phyloP scores from a whole-genome alignment of 345 rosid genomes.

The Salix brachista region DNA sequence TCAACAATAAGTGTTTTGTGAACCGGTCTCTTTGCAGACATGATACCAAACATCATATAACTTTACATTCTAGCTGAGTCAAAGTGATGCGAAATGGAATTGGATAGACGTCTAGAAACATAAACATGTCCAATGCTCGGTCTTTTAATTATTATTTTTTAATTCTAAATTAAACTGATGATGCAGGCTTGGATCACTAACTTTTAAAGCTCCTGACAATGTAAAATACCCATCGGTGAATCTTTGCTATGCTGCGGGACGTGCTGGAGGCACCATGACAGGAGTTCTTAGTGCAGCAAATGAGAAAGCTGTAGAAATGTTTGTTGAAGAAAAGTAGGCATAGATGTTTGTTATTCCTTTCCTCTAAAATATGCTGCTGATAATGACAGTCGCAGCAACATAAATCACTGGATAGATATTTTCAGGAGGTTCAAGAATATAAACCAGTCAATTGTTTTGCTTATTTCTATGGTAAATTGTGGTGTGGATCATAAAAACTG shows the following conservation, averaged over 20 bases:
- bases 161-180: conserved; percentile 3
- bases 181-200: conserved; percentile 81
- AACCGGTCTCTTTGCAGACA: neutral
- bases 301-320: conserved; percentile 81
- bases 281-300: conserved; percentile 99
- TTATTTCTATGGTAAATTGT: neutral
- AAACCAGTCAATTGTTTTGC: neutral
- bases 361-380: neutral
- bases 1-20: neutral
- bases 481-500: neutral
- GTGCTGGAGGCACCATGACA: conserved; percentile 99
- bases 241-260: conserved; percentile 92
- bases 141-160: neutral
- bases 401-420: neutral
- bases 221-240: conserved; percentile 92
- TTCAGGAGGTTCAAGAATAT: neutral
- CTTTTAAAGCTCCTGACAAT: conserved; percentile 82
- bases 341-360: neutral
- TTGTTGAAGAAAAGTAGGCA: conserved; percentile 73
- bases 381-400: neutral
- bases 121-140: neutral
- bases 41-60: neutral
- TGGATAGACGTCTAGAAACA: neutral
- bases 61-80: neutral
- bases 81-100: neutral